Conservation (phyloP, 192 early-diverging fungal species). For the Coemansia asiatica region DNA sequence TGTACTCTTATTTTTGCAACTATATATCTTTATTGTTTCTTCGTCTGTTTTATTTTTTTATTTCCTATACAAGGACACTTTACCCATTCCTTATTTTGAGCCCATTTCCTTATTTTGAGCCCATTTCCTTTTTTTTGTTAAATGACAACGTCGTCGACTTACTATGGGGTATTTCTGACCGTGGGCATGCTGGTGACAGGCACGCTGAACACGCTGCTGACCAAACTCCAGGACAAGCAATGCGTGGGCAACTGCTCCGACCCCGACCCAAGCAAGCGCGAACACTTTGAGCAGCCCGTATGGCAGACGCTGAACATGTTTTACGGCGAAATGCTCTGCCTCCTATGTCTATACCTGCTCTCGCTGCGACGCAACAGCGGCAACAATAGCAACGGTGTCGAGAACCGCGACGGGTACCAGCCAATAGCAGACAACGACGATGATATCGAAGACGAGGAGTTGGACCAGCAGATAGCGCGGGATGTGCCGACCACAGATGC, state of each 20-base stretch:
- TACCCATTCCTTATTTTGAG: neutral
- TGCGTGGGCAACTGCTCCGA: conserved; percentile 88
- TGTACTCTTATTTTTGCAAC: neutral
- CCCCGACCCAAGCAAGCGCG: conserved; percentile 63
- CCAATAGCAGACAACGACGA: conserved; percentile 27
- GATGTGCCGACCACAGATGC: conserved; percentile 37
- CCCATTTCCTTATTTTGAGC: neutral
- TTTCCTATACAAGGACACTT: too few species aligned
- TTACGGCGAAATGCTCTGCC: conserved; percentile 83
- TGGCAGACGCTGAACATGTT: conserved; percentile 99
- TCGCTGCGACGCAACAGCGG: conserved; percentile 5
- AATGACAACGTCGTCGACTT: conserved; percentile 30
- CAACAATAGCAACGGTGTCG: conserved; percentile 15
- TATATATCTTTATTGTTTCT: neutral
- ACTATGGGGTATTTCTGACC: conserved; percentile 56
- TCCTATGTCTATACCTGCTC: conserved; percentile 65
- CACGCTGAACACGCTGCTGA: conserved; percentile 78
- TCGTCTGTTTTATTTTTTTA: neutral
- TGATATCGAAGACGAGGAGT: conserved; percentile 6
- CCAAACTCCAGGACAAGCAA: conserved; percentile 87
- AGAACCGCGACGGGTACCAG: conserved; percentile 31
- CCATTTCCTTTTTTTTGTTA: neutral
- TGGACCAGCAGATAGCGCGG: conserved; percentile 12
- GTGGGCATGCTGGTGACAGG: conserved; percentile 76
- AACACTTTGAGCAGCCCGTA: conserved; percentile 94